Percentiles rank a stretch among this genome's conserved stretches.
Conservation (phyloP, 176 grass and related monocot genomes). For the Dendrocalamus sinicus region DNA sequence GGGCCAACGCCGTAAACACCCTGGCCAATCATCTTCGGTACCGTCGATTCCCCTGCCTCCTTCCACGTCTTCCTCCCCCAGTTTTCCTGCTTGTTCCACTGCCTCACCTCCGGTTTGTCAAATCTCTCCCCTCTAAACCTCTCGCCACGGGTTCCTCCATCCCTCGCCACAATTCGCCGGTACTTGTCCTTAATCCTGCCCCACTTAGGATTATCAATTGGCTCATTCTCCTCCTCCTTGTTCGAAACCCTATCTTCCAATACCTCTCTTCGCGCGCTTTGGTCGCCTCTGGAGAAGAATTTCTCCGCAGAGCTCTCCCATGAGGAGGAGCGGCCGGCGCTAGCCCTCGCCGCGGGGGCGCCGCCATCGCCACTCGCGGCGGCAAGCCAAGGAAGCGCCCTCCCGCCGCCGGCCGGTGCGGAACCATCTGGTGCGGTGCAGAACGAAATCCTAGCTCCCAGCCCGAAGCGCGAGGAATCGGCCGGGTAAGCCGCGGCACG, state of each 20-base stretch:
- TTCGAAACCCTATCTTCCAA: constrained; percentile 34
- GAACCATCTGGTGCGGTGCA: constrained; percentile 45
- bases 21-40: constrained; percentile 82
- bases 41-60: constrained; percentile 64
- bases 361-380: constrained; percentile 2
- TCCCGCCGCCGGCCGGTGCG: constrained; percentile 26
- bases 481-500: constrained; percentile 13
- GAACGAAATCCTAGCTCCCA: constrained; percentile 59
- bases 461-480: background rate
- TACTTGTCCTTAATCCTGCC: constrained; percentile 63
- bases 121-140: constrained; percentile 55
- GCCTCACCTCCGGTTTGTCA: constrained; percentile 55
- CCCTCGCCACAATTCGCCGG: constrained; percentile 28
- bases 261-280: constrained; percentile 27
- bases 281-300: constrained; percentile 66
- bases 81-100: constrained; percentile 80
- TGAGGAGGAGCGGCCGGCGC: constrained; percentile 61
- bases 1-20: constrained; percentile 83
- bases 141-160: constrained; percentile 42
- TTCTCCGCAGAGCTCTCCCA: constrained; percentile 81
- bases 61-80: constrained; percentile 82
- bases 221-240: constrained; percentile 40
- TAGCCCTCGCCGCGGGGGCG: constrained; percentile 25
- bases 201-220: constrained; percentile 66
- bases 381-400: constrained; percentile 62